Evolutionary conservation across 192 early-diverging fungal species (phyloP).

Genomic region (Kickxella alabastrina): DNA sequence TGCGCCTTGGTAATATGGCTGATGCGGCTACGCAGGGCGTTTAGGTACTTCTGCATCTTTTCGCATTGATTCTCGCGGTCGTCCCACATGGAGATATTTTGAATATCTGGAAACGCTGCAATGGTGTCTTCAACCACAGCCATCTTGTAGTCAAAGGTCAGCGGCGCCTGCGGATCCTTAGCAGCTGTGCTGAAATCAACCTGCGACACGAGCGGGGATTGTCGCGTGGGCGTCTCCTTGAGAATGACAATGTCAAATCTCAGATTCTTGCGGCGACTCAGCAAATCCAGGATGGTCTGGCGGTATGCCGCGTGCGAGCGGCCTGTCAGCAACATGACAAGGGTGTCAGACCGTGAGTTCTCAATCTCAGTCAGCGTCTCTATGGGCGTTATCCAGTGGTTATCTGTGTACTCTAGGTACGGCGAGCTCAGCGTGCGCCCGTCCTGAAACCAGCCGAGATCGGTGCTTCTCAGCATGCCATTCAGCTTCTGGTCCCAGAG

Average conservation of each 20-base stretch:
- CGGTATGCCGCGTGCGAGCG: slow-evolving; percentile 50
- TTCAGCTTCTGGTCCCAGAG: slow-evolving; percentile 57
- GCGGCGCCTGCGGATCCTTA: slow-evolving; percentile 30
- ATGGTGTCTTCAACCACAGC: slow-evolving; percentile 55
- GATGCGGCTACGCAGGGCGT: slow-evolving; percentile 28
- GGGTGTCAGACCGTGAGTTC: slow-evolving; percentile 13
- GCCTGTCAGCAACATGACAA: slow-evolving; percentile 46
- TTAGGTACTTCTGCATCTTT: slow-evolving; percentile 44
- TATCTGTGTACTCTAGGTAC: slow-evolving; percentile 29
- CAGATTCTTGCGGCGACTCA: slow-evolving; percentile 26
- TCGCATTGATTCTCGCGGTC: slow-evolving; percentile 54
- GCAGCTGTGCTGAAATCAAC: slow-evolving; percentile 8
- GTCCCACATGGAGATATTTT: slow-evolving; percentile 56
- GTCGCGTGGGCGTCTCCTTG: slow-evolving; percentile 48
- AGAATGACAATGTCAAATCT: slow-evolving; percentile 56
- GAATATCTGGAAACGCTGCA: slow-evolving; percentile 48
- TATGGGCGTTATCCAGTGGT: slow-evolving; percentile 30
- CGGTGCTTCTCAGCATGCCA: slow-evolving; percentile 53
- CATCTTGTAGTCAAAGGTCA: slow-evolving; percentile 61
- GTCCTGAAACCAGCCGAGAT: slow-evolving; percentile 64
- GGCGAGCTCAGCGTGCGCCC: slow-evolving; percentile 52
- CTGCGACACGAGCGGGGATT: slow-evolving; percentile 31
- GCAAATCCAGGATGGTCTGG: slow-evolving; percentile 34
- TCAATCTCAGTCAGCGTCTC: slow-evolving; percentile 14
- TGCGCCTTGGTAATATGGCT: slow-evolving; percentile 14